Evolutionary conservation across 2,329 filamentous ascomycete genomes (phyloP).

Genomic region (Beauveria asiatica): DNA sequence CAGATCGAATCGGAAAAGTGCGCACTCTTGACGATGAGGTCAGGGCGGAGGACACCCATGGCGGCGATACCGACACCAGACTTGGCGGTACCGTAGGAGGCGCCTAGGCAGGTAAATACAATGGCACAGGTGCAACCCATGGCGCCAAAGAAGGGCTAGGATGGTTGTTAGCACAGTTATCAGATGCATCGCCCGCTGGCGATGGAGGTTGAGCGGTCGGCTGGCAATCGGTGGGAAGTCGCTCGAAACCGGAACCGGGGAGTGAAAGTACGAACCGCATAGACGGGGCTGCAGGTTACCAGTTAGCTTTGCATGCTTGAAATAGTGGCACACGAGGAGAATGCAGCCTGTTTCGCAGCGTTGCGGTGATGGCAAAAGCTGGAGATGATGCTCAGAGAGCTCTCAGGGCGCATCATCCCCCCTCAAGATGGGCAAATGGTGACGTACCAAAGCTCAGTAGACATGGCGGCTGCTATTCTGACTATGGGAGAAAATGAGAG

Average conservation of each 20-base stretch:
- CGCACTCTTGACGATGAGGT: conserved; percentile 99
- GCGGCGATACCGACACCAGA: conserved; percentile 97
- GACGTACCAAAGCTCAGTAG: conserved; percentile 74
- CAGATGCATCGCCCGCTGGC: background rate
- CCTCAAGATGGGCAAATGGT: conserved; percentile 17
- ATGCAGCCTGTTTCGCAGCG: background rate
- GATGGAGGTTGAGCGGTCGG: background rate
- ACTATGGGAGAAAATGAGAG: conserved; percentile 15
- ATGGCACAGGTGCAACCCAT: conserved; percentile 97
- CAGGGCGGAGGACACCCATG: conserved; percentile 96
- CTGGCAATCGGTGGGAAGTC: background rate
- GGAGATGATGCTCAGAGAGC: conserved; percentile 12
- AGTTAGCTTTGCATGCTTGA: conserved; percentile 34
- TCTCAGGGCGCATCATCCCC: conserved; percentile 6
- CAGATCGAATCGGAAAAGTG: background rate
- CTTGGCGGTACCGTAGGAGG: conserved; percentile 98
- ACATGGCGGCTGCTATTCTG: conserved; percentile 51
- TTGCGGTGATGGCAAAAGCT: conserved; percentile 13
- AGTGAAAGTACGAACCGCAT: conserved; percentile 73
- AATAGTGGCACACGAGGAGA: background rate
- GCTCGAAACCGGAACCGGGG: conserved; percentile 6
- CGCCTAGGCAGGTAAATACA: conserved; percentile 93
- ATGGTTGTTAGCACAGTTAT: conserved; percentile 23
- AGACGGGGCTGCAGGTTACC: conserved; percentile 67
- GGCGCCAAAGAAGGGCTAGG: conserved; percentile 82